phyloP scores from a whole-genome alignment of 805 yeast genomes.

The Nakazawaea ishiwadae region DNA sequence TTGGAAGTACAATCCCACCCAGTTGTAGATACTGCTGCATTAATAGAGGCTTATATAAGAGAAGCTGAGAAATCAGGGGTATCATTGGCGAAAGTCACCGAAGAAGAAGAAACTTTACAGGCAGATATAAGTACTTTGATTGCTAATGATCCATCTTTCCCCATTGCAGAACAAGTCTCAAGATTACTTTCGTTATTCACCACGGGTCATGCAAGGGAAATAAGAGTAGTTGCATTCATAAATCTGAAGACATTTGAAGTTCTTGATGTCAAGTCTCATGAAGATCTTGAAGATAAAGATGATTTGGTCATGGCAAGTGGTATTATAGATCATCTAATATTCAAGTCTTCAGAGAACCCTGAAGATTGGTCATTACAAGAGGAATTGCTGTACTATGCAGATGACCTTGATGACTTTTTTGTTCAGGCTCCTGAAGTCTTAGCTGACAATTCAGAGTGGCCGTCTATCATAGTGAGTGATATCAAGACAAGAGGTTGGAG shows the following conservation, averaged over 20 bases:
- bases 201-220: conserved; percentile 56
- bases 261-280: conserved; percentile 9
- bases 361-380: conserved; percentile 16
- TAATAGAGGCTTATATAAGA: conserved; percentile 3
- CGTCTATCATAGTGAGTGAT: conserved; percentile 40
- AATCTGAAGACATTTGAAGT: conserved; percentile 22
- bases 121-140: conserved; percentile 9
- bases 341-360: conserved; percentile 18
- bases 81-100: conserved; percentile 12
- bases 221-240: conserved; percentile 50
- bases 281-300: conserved; percentile 13
- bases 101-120: conserved; percentile 8
- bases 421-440: conserved; percentile 8
- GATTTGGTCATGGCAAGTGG: conserved; percentile 54
- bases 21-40: conserved; percentile 14
- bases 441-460: neutral
- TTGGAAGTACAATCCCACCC: conserved; percentile 47
- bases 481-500: conserved; percentile 53
- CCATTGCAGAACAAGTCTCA: conserved; percentile 21
- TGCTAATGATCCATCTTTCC: conserved; percentile 2
- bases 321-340: conserved; percentile 48
- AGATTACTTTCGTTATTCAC: conserved; percentile 37
- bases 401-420: conserved; percentile 20
- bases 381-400: conserved; percentile 15
- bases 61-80: conserved; percentile 7